phyloP scores from a whole-genome alignment of 495 filamentous ascomycete genomes.

The Penicillium steckii region DNA sequence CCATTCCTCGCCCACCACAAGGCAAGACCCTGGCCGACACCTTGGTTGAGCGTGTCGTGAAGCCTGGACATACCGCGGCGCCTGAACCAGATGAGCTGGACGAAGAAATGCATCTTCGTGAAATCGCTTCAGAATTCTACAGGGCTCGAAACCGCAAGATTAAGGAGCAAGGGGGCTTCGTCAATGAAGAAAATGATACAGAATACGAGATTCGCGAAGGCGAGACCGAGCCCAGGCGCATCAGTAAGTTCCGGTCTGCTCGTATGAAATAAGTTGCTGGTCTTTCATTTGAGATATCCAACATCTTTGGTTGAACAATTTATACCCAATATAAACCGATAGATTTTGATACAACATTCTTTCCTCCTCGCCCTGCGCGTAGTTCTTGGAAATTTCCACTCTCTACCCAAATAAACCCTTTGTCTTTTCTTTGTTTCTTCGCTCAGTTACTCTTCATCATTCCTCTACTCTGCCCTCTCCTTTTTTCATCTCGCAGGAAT shows the following conservation, averaged over 20 bases:
- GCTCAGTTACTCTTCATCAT: neutral
- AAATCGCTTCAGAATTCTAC: slow-evolving; percentile 80
- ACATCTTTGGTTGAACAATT: slow-evolving; percentile 13
- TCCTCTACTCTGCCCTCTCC: neutral
- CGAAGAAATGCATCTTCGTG: slow-evolving; percentile 65
- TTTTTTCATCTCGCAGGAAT: neutral
- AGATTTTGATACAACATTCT: neutral
- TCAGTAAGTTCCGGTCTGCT: slow-evolving; percentile 90
- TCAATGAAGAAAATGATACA: slow-evolving; percentile 52
- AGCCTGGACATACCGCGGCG: slow-evolving; percentile 22
- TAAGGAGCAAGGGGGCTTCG: slow-evolving; percentile 73
- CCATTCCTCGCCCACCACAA: slow-evolving; percentile 46
- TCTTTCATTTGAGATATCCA: neutral
- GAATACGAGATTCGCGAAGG: slow-evolving; percentile 55
- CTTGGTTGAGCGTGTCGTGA: slow-evolving; percentile 60
- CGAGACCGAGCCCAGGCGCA: slow-evolving; percentile 65
- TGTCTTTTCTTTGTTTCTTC: neutral
- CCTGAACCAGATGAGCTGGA: slow-evolving; percentile 73
- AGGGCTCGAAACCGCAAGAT: slow-evolving; percentile 76
- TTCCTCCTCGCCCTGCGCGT: neutral
- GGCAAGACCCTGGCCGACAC: slow-evolving; percentile 55
- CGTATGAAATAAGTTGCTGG: slow-evolving; percentile 47
- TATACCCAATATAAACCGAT: slow-evolving; percentile 6
- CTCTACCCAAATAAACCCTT: too few species aligned
- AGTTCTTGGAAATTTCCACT: neutral